Percentiles rank a stretch among this genome's conserved stretches.
These are phyloP conservation scores for Acorus calamus DNA, from an alignment of 106 monocot genomes.

Conservation along the genomic window DNA sequence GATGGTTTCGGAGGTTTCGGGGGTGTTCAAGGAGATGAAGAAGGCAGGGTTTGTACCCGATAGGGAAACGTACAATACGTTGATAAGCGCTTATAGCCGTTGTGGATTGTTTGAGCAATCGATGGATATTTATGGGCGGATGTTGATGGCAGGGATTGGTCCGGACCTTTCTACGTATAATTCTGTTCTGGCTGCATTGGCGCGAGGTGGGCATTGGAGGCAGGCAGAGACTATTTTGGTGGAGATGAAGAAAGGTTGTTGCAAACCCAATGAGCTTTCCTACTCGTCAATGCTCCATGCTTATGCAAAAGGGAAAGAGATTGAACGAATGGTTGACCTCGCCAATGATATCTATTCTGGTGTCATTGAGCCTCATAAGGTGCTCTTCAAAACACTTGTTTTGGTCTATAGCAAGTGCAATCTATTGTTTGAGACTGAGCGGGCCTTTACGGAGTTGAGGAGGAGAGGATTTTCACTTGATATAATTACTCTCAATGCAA, in stretches of 20 bases:
- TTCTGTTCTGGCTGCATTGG: constrained; percentile 81
- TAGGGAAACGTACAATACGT: constrained; percentile 87
- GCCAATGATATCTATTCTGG: constrained; percentile 63
- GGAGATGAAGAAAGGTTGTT: constrained; percentile 69
- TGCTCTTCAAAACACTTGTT: constrained; percentile 85
- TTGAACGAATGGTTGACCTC: constrained; percentile 38
- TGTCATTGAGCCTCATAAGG: constrained; percentile 44
- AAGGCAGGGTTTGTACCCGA: constrained; percentile 90
- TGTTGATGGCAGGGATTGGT: constrained; percentile 67
- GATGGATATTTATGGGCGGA: constrained; percentile 85
- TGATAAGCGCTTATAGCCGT: constrained; percentile 91
- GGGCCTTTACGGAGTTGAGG: constrained; percentile 64
- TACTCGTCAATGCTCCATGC: constrained; percentile 91
- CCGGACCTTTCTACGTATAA: constrained; percentile 95
- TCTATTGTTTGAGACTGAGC: constrained; percentile 56
- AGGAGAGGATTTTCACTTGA: constrained; percentile 67
- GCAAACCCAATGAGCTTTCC: constrained; percentile 70
- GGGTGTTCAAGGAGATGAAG: constrained; percentile 98
- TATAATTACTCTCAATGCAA: constrained; percentile 84
- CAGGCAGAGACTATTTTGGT: constrained; percentile 71
- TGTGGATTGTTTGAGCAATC: constrained; percentile 77
- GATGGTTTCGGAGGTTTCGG: constrained; percentile 65
- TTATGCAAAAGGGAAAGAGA: constrained; percentile 74
- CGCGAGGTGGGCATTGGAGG: constrained; percentile 79
- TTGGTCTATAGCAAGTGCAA: constrained; percentile 85